Percentiles rank a stretch among this genome's conserved stretches.
Conservation (phyloP, 305 asterid genomes). For the Galium porrigens region DNA sequence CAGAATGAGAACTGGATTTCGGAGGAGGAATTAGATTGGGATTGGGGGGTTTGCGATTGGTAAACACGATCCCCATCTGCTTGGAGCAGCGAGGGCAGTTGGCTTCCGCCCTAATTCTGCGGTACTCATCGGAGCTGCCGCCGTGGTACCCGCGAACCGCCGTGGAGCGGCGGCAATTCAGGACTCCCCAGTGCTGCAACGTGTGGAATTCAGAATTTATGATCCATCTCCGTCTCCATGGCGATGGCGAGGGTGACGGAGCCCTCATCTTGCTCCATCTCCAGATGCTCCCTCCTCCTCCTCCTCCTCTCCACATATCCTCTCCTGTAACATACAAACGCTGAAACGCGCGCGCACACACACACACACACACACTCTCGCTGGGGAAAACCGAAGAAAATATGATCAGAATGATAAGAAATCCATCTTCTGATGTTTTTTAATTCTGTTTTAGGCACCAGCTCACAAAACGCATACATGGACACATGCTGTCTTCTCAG, state of each 20-base stretch:
- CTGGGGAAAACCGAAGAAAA: too few relatives aligned
- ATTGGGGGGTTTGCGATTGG: conserved; percentile 29
- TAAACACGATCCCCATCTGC: conserved; percentile 80
- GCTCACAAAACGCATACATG: too few relatives aligned
- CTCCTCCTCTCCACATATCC: conserved; percentile 6
- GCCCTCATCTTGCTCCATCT: conserved; percentile 13
- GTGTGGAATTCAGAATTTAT: conserved; percentile 14
- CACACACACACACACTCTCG: too few relatives aligned
- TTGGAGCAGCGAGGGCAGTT: conserved; percentile 88
- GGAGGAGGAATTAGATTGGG: conserved; percentile 38
- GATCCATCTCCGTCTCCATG: conserved; percentile 9
- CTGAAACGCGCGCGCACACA: too few relatives aligned
- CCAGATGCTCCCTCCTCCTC: neutral
- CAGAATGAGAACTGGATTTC: conserved; percentile 4
- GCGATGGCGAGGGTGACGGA: neutral
- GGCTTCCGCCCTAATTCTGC: conserved; percentile 78
- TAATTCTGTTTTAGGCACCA: too few relatives aligned
- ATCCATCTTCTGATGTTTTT: too few relatives aligned
- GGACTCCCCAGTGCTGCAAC: conserved; percentile 25
- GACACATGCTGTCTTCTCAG: too few relatives aligned
- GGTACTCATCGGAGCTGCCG: conserved; percentile 37
- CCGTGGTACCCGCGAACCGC: conserved; percentile 62
- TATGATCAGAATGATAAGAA: too few relatives aligned
- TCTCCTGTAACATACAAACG: too few relatives aligned
- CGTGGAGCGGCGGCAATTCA: conserved; percentile 16